A percentile compares a stretch with the other conserved stretches of the same genome.
These are phyloP conservation scores for Trichoderma sp. DNA, from an alignment of 2,329 filamentous ascomycete genomes.

Conservation along the genomic window DNA sequence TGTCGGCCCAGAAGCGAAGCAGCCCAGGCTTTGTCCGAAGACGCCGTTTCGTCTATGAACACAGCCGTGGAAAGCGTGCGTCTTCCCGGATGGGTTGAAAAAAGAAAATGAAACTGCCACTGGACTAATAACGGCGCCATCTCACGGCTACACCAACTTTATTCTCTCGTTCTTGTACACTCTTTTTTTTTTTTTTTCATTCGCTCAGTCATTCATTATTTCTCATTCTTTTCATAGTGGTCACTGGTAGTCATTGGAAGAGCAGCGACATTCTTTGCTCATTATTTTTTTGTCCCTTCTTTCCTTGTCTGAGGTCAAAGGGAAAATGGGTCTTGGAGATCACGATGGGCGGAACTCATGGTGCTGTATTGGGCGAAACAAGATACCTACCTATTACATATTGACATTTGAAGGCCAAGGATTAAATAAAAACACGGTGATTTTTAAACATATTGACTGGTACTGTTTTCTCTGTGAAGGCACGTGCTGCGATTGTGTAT, in stretches of 20 bases:
- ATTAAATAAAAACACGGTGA: background rate
- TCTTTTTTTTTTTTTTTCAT: background rate
- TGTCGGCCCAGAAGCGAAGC: conserved; percentile 27
- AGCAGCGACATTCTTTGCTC: background rate
- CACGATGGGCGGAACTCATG: background rate
- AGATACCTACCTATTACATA: conserved; percentile 17
- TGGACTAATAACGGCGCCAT: background rate
- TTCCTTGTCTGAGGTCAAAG: conserved; percentile 1
- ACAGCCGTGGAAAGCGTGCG: background rate
- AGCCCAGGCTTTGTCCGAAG: background rate
- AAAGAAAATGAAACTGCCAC: background rate
- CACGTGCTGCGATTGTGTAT: background rate
- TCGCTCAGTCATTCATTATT: background rate
- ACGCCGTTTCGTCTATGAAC: conserved; percentile 1
- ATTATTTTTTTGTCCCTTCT: background rate
- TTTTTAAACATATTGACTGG: background rate
- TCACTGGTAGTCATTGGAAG: conserved; percentile 13
- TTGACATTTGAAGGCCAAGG: background rate
- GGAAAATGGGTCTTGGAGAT: conserved; percentile 1
- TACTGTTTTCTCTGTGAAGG: background rate
- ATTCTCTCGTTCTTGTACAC: conserved; percentile 12
- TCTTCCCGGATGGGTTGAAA: background rate
- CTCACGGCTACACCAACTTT: background rate
- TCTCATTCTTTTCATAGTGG: conserved; percentile 5
- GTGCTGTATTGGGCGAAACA: background rate